Base-by-base conservation (phyloP, 306 rosid species). In the Argentina anserina region DNA sequence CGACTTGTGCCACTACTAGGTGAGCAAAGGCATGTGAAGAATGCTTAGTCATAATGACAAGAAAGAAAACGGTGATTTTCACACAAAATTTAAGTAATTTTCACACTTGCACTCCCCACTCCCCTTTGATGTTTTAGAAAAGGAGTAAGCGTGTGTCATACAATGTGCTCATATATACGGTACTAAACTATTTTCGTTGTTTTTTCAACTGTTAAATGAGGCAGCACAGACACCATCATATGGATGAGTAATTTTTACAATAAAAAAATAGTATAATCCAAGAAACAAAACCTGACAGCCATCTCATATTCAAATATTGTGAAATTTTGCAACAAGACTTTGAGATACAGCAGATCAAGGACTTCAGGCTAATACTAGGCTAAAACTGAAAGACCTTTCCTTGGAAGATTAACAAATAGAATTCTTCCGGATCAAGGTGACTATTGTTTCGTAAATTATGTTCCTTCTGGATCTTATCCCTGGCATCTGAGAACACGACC, bases 401-500 rank as follows among this genome's bases (percentile, higher is more conserved):
- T 17, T 11, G 23, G 34, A 69, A 49, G 13, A 7, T n/a, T 13
- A 1, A 3, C 46, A n/a, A 33, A 12, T n/a, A 15, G 26, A 9
- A 28, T 67, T 18, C 0, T 49, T 52, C 20, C 14, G 28, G 6
- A 9, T 70, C 41, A 56, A 14, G 26, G 20, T 23, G 53, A 42
- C 36, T 40, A 36, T 70, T 29, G 21, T 13, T 15, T 4, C 4
- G 26, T 59, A 13, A 15, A 33, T 94, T 94, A 70, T 91, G 90
- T 73, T 80, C 75, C 2, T 70, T 72, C 67, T 76, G 70, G 72
- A 71, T 70, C 66, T 86, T 75, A 82, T 70, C 86, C 75, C 72
- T 74, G 18, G 86, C 72, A 55, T 82, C 99, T 94, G 82, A 78
- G 69, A 74, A 34, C 59, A 78, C 60, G 45, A 73, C 46, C 56